Evolutionary conservation across 768 basidiomycete species (phyloP), one percentile per base, ranked within the genome.

Genomic region (Xerocomus spinulosus): DNA sequence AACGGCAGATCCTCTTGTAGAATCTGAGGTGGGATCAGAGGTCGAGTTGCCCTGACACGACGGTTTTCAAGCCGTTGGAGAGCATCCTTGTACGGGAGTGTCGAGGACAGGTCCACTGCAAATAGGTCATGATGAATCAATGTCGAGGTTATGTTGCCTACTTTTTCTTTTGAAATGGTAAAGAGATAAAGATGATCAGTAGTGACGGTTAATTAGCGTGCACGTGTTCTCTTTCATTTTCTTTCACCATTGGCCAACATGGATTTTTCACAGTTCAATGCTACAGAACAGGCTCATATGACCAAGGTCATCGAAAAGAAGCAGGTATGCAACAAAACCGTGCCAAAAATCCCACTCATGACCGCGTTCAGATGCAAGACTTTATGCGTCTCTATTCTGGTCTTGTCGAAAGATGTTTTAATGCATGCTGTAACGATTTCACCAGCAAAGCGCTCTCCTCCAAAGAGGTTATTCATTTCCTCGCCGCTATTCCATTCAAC

Each of bases 391-490:
- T 98, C 70, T 98, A 99, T 71, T 88, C 92, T 20, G 87, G 83
- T 63, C 79, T 99, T 47, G 92, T 94, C 26, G 95, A 98, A 67
- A 84, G 90, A 58, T 99, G 95, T 69, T 99, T 99, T 79, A 92
- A 76, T 59, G 76, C 89, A 13, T 99, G 95, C 67, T 87, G 86
- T 61, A 94, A 94, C 66, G 95, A 99, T 66, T 97, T 99, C 61
- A 97, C 94, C 21, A 89, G 87, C 76, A 96, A 92, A 71, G 83
- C 92, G 0, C 73, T 99, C 48, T 89, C 87, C 10, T 83, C 85
- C 25, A 96, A 96, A 76, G 95, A 98, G 84, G 94, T 88, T 49
- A 62, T 12, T 12, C 10, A 7, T 36, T 9, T 12, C 18, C 18
- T 34, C 44, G 15, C 14, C 50, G 37, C 42, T 43, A 39, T 44